These are phyloP conservation scores for Albatrellus ellisii DNA, from an alignment of 768 basidiomycete species.

Conservation along the genomic window DNA sequence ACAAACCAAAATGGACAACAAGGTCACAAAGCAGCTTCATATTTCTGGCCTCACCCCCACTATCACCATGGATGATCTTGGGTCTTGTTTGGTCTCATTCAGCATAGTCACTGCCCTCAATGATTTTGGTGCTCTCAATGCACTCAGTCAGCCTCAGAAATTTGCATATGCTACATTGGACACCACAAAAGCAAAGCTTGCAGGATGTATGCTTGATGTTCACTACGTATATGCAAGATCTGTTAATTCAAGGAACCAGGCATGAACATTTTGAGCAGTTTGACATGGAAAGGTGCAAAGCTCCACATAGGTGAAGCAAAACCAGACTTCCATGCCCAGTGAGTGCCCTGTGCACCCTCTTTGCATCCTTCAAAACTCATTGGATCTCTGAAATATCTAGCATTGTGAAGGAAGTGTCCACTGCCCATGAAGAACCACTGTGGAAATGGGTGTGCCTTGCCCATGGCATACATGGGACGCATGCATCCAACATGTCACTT, in stretches of 20 bases:
- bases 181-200: conserved; percentile 41
- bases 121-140: conserved; percentile 54
- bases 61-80: conserved; percentile 44
- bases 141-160: conserved; percentile 49
- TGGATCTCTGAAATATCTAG: too few relatives aligned
- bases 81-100: conserved; percentile 44
- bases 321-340: conserved; percentile 59
- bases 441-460: conserved; percentile 29
- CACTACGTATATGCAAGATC: not conserved
- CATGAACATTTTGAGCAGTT: conserved; percentile 63
- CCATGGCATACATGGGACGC: conserved; percentile 24
- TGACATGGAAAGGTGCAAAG: conserved; percentile 82
- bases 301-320: conserved; percentile 76
- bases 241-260: conserved; percentile 26
- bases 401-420: conserved; percentile 15
- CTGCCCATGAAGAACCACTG: conserved; percentile 21
- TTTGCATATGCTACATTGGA: conserved; percentile 69
- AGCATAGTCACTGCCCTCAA: conserved; percentile 58
- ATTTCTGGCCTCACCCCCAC: conserved; percentile 65
- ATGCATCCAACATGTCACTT: conserved; percentile 51
- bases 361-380: too few relatives aligned
- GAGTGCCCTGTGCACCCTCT: too few relatives aligned
- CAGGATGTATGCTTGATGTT: conserved; percentile 40
- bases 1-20: conserved; percentile 3
- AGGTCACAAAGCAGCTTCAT: conserved; percentile 47